phyloP scores from a whole-genome alignment of 2,329 filamentous ascomycete genomes.

The Cladosporium oxysporum region DNA sequence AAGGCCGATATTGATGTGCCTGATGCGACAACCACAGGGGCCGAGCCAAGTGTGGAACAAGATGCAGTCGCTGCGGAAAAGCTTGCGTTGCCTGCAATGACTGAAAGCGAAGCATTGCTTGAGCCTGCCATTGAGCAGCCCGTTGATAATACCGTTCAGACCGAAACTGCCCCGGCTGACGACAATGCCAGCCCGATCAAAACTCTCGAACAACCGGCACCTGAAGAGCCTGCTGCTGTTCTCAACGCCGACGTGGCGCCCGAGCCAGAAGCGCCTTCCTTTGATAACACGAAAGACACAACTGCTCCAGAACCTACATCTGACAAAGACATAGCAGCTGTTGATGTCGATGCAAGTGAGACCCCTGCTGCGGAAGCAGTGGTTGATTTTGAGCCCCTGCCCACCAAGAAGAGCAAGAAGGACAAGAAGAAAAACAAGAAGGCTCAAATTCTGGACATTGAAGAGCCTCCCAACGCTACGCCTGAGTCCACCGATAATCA shows the following conservation, averaged over 20 bases:
- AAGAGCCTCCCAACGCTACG: neutral
- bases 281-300: neutral
- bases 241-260: neutral
- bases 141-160: neutral
- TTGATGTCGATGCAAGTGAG: neutral
- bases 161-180: neutral
- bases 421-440: conserved; percentile 41
- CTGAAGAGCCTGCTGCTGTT: neutral
- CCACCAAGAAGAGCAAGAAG: conserved; percentile 33
- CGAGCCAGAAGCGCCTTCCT: neutral
- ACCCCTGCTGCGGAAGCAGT: neutral
- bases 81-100: neutral
- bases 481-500: neutral
- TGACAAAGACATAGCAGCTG: neutral
- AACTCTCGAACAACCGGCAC: neutral
- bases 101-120: neutral
- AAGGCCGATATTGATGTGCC: neutral
- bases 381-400: conserved; percentile 20
- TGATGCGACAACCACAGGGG: neutral
- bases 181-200: neutral
- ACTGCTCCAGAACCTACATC: neutral
- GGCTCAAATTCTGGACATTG: neutral
- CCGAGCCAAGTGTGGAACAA: neutral
- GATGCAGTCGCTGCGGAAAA: neutral
- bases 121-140: neutral